Evolutionary conservation across 805 yeast species (phyloP).

Genomic region (Kockiozyma suomiensis): DNA sequence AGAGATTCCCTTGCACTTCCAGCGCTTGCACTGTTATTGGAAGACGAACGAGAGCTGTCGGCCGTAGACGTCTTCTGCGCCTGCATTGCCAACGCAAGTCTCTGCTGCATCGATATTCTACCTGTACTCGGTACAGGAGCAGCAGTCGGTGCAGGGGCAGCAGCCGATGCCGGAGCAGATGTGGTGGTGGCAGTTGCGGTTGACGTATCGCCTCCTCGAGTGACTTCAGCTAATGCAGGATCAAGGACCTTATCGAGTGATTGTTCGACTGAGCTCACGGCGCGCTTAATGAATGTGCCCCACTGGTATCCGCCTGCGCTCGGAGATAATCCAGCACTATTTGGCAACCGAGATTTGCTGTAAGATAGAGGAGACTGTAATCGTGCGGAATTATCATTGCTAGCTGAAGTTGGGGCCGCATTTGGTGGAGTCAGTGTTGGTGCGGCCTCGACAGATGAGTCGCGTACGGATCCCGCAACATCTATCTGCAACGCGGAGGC

Average conservation of each 20-base stretch:
- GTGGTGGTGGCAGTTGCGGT: not conserved
- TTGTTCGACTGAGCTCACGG: constrained; percentile 49
- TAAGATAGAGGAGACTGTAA: not conserved
- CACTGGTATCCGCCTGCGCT: constrained; percentile 25
- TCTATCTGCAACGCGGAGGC: not conserved
- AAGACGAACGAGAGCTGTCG: not conserved
- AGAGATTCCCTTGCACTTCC: not conserved
- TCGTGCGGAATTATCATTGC: not conserved
- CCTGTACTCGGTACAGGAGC: constrained; percentile 40
- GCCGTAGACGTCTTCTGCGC: constrained; percentile 16
- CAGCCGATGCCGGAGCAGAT: too few relatives aligned
- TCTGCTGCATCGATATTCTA: constrained; percentile 71
- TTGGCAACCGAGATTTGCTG: not conserved
- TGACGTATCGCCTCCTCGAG: not conserved
- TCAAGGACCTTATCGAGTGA: constrained; percentile 46
- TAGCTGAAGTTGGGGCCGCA: not conserved
- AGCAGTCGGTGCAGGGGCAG: not conserved
- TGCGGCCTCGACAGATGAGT: not conserved
- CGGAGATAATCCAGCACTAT: not conserved
- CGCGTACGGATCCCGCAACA: not conserved
- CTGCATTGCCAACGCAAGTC: constrained; percentile 56
- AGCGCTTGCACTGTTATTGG: not conserved
- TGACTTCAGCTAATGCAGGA: constrained; percentile 15
- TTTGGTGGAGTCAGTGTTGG: not conserved
- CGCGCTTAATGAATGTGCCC: constrained; percentile 44